Evolutionary conservation across 768 basidiomycete genomes (phyloP), one percentile per base, ranked within the genome.

Genomic region (Pholiota conissans): DNA sequence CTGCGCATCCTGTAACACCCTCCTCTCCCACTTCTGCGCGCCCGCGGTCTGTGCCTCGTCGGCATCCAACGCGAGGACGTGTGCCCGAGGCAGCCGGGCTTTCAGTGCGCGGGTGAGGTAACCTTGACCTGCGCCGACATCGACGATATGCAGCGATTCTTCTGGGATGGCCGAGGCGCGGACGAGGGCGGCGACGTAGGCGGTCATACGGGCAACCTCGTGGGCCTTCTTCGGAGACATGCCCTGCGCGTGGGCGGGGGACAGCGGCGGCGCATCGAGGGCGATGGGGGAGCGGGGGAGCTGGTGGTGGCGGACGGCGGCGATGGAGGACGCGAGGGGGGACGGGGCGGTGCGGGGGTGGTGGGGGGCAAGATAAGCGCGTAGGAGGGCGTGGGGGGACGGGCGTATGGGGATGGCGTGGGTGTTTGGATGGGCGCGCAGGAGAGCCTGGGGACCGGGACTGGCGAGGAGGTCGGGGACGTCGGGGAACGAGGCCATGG

Each of bases 171-270:
- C 61, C n/a, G 65, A 59, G 35, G 64, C 56, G 28, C 61, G 66
- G 42, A 74, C 69, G 28, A 86, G 65, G 16, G 63, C 64, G 35
- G 69, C 65, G 26, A 87, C 74, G 70, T 83, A 87, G 6, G 76
- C 69, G 16, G 77, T 73, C 87, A 90, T 90, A 48, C 81, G 79
- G 1, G 71, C 61, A 46, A 91, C 87, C 67, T 91, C 90, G 60
- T 91, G 89, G 2, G 74, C 72, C 67, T 91, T 91, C 68, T 91
- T 91, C 5, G 88, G 88, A 3, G 87, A 89, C 82, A 89, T 86
- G 14, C 89, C 86, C 45, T 69, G 65, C 3, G 61, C 20, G 32
- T 28, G 42, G 28, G 34, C 22, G 6, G 24, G 34, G 8, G 65
- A 60, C 10, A 58, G 40, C 9, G 64, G 47, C 2, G 55, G 51